Evolutionary conservation across 768 basidiomycete species (phyloP).

Genomic region (Leucogyrophana mollusca): DNA sequence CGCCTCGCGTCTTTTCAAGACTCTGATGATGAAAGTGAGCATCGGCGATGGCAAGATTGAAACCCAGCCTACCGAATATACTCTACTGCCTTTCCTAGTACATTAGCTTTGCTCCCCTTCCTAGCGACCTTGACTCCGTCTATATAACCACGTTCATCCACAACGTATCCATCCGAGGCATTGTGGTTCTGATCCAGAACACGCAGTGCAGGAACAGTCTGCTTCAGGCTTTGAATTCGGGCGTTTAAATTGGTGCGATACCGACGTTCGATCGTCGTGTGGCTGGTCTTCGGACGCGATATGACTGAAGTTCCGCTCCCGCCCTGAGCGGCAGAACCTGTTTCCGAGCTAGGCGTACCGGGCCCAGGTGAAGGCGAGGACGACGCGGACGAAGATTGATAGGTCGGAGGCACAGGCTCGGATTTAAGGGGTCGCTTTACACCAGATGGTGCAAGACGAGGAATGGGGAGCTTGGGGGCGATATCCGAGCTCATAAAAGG

Average conservation of each 20-base stretch:
- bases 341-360: slow-evolving; percentile 19
- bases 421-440: slow-evolving; percentile 30
- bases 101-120: slow-evolving; percentile 89
- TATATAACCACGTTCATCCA: slow-evolving; percentile 84
- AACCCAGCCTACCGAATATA: slow-evolving; percentile 61
- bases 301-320: background rate
- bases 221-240: slow-evolving; percentile 76
- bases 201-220: slow-evolving; percentile 81
- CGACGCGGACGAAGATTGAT: slow-evolving; percentile 30
- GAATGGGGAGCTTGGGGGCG: slow-evolving; percentile 41
- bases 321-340: slow-evolving; percentile 10
- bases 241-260: slow-evolving; percentile 90
- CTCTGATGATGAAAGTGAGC: slow-evolving; percentile 38
- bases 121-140: slow-evolving; percentile 92
- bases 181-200: slow-evolving; percentile 61
- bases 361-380: slow-evolving; percentile 42
- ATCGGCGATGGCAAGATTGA: background rate
- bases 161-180: slow-evolving; percentile 39
- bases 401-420: slow-evolving; percentile 6
- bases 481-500: slow-evolving; percentile 11
- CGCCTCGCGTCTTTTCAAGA: slow-evolving; percentile 74
- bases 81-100: slow-evolving; percentile 87
- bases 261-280: slow-evolving; percentile 86
- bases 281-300: slow-evolving; percentile 77
- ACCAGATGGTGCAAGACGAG: slow-evolving; percentile 48